Evolutionary conservation across 2,329 filamentous ascomycete species (phyloP).

Genomic region (Aspergillus aculeatinus): DNA sequence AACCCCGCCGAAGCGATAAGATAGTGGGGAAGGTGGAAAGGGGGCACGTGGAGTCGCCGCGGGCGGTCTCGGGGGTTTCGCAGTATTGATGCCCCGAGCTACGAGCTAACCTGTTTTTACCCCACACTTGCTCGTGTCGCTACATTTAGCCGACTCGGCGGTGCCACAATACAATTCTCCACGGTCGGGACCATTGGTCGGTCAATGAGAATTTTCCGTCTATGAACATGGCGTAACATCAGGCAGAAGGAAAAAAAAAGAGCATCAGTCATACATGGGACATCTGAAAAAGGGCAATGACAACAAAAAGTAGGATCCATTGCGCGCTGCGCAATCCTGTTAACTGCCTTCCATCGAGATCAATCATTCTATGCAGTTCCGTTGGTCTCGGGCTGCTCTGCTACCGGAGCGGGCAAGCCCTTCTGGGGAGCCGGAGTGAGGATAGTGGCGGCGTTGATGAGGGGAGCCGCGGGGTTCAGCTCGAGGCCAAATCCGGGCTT

Average conservation of each 20-base stretch:
- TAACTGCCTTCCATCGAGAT: background rate
- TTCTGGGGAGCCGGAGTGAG: constrained; percentile 63
- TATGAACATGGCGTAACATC: constrained; percentile 1
- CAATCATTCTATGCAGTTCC: constrained; percentile 9
- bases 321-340: background rate
- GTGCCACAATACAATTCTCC: background rate
- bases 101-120: constrained; percentile 25
- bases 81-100: constrained; percentile 33
- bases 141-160: background rate
- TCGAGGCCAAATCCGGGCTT: constrained; percentile 90
- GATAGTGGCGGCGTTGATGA: constrained; percentile 73
- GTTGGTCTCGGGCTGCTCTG: constrained; percentile 25
- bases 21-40: background rate
- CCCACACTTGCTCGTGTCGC: constrained; percentile 15
- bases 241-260: constrained; percentile 3
- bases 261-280: constrained; percentile 7
- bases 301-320: constrained; percentile 8
- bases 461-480: constrained; percentile 74
- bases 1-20: constrained; percentile 4
- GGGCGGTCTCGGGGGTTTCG: constrained; percentile 25
- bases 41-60: constrained; percentile 4
- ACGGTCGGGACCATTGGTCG: constrained; percentile 5
- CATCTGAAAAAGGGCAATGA: constrained; percentile 3
- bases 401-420: constrained; percentile 41
- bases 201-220: background rate